Base-by-base conservation (phyloP, 345 rosid genomes). In the Linum trigynum region DNA sequence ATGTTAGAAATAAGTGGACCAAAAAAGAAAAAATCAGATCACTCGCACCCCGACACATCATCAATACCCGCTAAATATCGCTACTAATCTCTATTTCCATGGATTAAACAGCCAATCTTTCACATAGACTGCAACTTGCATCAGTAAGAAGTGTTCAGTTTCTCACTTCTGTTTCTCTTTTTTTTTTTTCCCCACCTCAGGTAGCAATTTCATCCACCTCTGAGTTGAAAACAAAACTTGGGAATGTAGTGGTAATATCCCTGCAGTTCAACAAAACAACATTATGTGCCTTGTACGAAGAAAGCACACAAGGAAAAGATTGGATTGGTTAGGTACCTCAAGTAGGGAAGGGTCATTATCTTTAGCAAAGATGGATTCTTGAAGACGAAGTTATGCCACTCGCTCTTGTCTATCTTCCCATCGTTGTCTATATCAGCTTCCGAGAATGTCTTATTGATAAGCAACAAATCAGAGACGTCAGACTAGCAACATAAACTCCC, bases 241-340 rank as follows among this genome's bases (percentile, higher is more conserved):
- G 97, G 73, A 92, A 92, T 1, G 98, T 87, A 3, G 98, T 90
- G 0, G 98, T 90, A 67, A 92, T 92, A 72, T 92, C 97, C 86
- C 98, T 89, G 89, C 81, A 77, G 50, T 43, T 43, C 50, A 11
- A 43, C 9, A 5, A 43, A 48, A 48, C 53, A 48, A 23, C 32
- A 23, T 23, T 23, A 23, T 23, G 32, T 23, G 32, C 32, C 32
- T 23, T 23, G 32, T 23, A 23, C 32, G 1, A 23, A 23, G 32
- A 23, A 23, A 23, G 32, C 32, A 23, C 32, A 23, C 32, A 23
- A 23, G 32, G 32, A n/a, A 32, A 23, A 35, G 38, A 5, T 17
- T 39, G 9, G 48, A 63, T 45, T 58, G 8, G 39, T 43, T 63
- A 42, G 38, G 3, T 76, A 92, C 99, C 97, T 85, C 62, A 95